Percentiles rank a stretch among this genome's conserved stretches.
Conservation (phyloP, 768 basidiomycete genomes). For the Tephrocybe sp. region DNA sequence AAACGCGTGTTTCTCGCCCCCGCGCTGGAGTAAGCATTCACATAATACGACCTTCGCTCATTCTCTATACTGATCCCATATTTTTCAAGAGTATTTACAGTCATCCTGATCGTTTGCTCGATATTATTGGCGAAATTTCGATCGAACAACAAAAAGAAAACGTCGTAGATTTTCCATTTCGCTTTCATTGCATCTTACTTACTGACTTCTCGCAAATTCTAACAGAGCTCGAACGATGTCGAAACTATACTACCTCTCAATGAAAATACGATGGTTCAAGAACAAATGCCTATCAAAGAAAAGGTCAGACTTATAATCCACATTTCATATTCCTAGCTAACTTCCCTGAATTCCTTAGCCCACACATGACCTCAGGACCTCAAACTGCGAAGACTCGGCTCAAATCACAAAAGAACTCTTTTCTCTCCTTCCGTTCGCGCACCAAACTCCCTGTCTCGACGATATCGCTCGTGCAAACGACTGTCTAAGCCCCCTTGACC, state of each 20-base stretch:
- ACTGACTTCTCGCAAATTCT: neutral
- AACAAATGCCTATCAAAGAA: too few species aligned
- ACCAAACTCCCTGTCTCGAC: constrained; percentile 2
- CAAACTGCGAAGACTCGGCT: constrained; percentile 1
- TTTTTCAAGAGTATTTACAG: constrained; percentile 26
- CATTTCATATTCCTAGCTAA: too few species aligned
- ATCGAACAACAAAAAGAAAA: neutral
- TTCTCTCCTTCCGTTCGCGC: constrained; percentile 18
- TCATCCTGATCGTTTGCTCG: constrained; percentile 27
- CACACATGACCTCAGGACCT: too few species aligned
- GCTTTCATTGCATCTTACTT: neutral
- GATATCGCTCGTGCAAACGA: constrained; percentile 8
- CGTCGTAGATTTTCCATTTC: neutral
- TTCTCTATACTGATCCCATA: neutral
- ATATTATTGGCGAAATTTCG: constrained; percentile 15
- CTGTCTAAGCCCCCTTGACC: neutral
- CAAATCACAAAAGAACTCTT: constrained; percentile 10
- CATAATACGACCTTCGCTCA: neutral
- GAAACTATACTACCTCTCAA: too few species aligned
- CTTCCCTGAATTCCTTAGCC: neutral
- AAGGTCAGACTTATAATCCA: neutral
- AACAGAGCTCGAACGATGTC: too few species aligned
- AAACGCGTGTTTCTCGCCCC: constrained; percentile 3
- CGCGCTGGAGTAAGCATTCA: constrained; percentile 18
- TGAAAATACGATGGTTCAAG: too few species aligned